Conservation (phyloP, 2,329 filamentous ascomycete genomes). For the Calonectria pseudoreteaudii region DNA sequence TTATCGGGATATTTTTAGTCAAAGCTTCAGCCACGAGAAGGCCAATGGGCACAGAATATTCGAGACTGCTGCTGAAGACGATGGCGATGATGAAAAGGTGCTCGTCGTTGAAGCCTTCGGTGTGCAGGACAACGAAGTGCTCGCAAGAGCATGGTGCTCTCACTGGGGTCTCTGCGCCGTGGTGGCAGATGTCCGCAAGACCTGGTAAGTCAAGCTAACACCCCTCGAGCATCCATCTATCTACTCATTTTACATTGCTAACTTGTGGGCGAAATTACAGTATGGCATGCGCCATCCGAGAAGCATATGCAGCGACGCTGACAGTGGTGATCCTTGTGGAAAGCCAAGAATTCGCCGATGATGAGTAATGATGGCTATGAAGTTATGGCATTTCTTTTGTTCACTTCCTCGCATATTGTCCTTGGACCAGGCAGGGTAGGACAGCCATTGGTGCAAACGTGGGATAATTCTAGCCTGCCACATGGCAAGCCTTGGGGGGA, state of each 20-base stretch:
- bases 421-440: conserved; percentile 13
- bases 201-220: conserved; percentile 63
- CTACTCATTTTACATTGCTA: background rate
- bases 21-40: conserved; percentile 36
- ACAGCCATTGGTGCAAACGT: background rate
- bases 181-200: conserved; percentile 75
- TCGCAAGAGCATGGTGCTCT: conserved; percentile 81
- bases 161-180: conserved; percentile 80
- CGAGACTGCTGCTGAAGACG: conserved; percentile 41
- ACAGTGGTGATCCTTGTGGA: conserved; percentile 79
- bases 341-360: conserved; percentile 55
- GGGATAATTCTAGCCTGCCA: background rate
- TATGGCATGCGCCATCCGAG: conserved; percentile 79
- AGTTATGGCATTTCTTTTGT: conserved; percentile 30
- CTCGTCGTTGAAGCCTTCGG: conserved; percentile 80
- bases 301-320: conserved; percentile 79
- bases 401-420: conserved; percentile 3
- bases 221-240: background rate
- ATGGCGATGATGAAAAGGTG: conserved; percentile 72
- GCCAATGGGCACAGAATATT: conserved; percentile 31
- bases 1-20: conserved; percentile 40
- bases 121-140: conserved; percentile 79
- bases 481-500: background rate
- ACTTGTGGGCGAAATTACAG: conserved; percentile 50
- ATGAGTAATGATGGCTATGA: conserved; percentile 50